Evolutionary conservation across 2,329 filamentous ascomycete genomes (phyloP).

Genomic region (Diaporthe vexans): DNA sequence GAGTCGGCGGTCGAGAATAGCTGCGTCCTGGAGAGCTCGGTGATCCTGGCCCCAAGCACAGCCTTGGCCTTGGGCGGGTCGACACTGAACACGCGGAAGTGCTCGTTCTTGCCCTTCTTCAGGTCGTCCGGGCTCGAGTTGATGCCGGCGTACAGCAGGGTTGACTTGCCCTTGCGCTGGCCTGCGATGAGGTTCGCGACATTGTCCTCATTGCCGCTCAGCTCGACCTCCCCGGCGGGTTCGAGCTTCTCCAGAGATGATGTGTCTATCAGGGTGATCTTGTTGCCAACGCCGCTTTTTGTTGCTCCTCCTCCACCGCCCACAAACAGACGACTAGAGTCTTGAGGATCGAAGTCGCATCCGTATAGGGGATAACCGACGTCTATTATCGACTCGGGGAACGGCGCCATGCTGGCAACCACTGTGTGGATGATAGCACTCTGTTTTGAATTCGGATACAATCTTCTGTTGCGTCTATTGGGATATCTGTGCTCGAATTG

Average conservation of each 20-base stretch:
- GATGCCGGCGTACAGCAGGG: slow-evolving; percentile 80
- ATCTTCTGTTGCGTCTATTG: neutral
- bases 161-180: slow-evolving; percentile 67
- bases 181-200: slow-evolving; percentile 86
- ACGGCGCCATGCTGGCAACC: slow-evolving; percentile 46
- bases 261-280: slow-evolving; percentile 84
- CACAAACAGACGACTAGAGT: slow-evolving; percentile 82
- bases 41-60: slow-evolving; percentile 56
- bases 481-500: neutral
- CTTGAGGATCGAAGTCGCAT: slow-evolving; percentile 87
- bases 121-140: slow-evolving; percentile 84
- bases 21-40: slow-evolving; percentile 65
- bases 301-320: slow-evolving; percentile 90
- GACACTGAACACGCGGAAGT: slow-evolving; percentile 83
- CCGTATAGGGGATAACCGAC: slow-evolving; percentile 89
- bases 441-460: neutral
- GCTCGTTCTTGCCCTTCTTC: slow-evolving; percentile 82
- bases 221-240: slow-evolving; percentile 78
- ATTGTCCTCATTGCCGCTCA: slow-evolving; percentile 89
- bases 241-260: slow-evolving; percentile 74
- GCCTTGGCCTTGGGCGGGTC: slow-evolving; percentile 52
- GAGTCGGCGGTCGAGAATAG: slow-evolving; percentile 68
- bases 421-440: neutral
- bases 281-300: slow-evolving; percentile 86
- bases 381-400: slow-evolving; percentile 71